Conservation (phyloP, 257 asterid genomes). For the Voacanga thouarsii region DNA sequence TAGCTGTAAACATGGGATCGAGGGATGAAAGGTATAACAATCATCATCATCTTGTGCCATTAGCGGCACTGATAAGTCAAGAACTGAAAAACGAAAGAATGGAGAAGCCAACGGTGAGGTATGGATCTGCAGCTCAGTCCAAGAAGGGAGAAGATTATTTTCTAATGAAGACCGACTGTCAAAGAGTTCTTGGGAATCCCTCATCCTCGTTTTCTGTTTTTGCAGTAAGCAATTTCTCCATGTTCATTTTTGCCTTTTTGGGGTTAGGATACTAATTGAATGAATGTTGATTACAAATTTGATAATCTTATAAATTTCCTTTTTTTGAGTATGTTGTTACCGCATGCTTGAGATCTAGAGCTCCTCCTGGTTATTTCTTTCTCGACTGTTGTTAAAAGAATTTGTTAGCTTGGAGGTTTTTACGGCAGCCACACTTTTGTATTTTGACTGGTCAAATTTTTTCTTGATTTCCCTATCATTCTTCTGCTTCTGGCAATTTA, state of each 20-base stretch:
- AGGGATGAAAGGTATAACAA: constrained; percentile 50
- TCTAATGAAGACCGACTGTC: constrained; percentile 71
- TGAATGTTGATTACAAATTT: neutral
- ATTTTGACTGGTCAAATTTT: neutral
- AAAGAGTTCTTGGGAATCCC: constrained; percentile 65
- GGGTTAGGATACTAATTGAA: neutral
- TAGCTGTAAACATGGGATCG: constrained; percentile 43
- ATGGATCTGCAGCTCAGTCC: constrained; percentile 70
- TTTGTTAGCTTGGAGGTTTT: neutral
- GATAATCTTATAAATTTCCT: neutral
- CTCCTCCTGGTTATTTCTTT: neutral
- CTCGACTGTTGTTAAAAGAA: neutral
- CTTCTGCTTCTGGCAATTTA: neutral
- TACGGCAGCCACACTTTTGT: neutral
- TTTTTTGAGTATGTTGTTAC: neutral
- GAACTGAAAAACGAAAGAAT: constrained; percentile 69
- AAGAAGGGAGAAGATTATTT: constrained; percentile 81
- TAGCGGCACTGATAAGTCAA: constrained; percentile 61
- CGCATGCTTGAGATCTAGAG: neutral
- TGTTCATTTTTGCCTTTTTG: neutral
- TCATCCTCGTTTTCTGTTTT: constrained; percentile 72
- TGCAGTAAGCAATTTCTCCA: constrained; percentile 45
- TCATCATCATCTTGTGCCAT: constrained; percentile 57
- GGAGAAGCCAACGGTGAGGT: constrained; percentile 72
- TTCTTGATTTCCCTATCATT: neutral